A percentile compares a stretch with the other conserved stretches of the same genome.
Evolutionary conservation across 2,329 filamentous ascomycete genomes (phyloP).

Genomic region (Microdochium bolleyi): DNA sequence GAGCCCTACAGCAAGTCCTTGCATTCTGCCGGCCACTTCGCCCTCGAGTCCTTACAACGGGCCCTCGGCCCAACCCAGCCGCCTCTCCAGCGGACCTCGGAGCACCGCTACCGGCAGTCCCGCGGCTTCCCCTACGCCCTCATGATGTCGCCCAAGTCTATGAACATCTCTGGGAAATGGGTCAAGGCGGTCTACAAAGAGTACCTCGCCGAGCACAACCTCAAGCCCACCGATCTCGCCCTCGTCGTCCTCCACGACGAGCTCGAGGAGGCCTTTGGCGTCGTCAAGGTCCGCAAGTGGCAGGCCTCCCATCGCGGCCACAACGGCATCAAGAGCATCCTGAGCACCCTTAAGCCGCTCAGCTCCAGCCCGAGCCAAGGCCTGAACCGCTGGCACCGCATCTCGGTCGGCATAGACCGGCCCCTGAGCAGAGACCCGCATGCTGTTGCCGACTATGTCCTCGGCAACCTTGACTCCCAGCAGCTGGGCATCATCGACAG

Average conservation of each 20-base stretch:
- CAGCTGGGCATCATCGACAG: slow-evolving; percentile 44
- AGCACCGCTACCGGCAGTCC: slow-evolving; percentile 42
- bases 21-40: slow-evolving; percentile 80
- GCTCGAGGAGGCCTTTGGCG: slow-evolving; percentile 64
- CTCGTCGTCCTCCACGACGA: slow-evolving; percentile 87
- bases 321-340: slow-evolving; percentile 65
- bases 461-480: slow-evolving; percentile 53
- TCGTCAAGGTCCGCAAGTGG: slow-evolving; percentile 57
- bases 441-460: slow-evolving; percentile 69
- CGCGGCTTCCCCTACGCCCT: slow-evolving; percentile 50
- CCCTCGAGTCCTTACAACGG: slow-evolving; percentile 54
- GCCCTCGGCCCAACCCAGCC: slow-evolving; percentile 37
- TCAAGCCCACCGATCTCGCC: slow-evolving; percentile 22
- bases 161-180: slow-evolving; percentile 78
- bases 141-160: slow-evolving; percentile 66
- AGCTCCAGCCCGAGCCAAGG: slow-evolving; percentile 23
- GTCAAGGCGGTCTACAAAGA: slow-evolving; percentile 58
- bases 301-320: slow-evolving; percentile 60
- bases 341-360: slow-evolving; percentile 34
- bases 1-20: slow-evolving; percentile 66
- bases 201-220: slow-evolving; percentile 31
- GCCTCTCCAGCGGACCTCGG: slow-evolving; percentile 34
- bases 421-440: slow-evolving; percentile 59
- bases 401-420: slow-evolving; percentile 83
- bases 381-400: slow-evolving; percentile 40